Conservation (phyloP, 2,329 filamentous ascomycete genomes). For the Aspergillus sp. region DNA sequence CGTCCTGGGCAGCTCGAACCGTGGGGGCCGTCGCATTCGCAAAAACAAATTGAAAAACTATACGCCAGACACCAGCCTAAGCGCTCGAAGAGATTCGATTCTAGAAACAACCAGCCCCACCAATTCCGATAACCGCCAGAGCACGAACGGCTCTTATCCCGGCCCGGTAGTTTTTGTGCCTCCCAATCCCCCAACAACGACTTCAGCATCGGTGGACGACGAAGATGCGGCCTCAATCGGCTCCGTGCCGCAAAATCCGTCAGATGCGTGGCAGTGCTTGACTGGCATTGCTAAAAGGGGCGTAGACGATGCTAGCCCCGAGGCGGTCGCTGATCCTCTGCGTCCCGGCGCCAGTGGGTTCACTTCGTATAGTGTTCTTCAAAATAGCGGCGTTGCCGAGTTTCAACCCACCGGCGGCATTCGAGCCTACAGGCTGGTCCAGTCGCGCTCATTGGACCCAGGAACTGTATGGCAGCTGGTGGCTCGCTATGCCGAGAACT, state of each 20-base stretch:
- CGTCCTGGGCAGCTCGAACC: conserved; percentile 59
- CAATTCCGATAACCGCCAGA: conserved; percentile 26
- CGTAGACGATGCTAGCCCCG: conserved; percentile 22
- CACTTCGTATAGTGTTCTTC: conserved; percentile 25
- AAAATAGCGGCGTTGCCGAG: conserved; percentile 26
- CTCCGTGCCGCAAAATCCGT: conserved; percentile 47
- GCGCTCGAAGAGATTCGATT: conserved; percentile 28
- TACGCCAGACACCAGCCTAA: conserved; percentile 24
- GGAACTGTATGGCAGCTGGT: conserved; percentile 54
- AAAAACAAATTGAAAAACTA: conserved; percentile 49
- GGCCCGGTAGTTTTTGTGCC: conserved; percentile 35
- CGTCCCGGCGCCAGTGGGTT: conserved; percentile 24
- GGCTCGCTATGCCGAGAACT: conserved; percentile 62
- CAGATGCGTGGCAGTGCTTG: conserved; percentile 50
- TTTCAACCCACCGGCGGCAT: conserved; percentile 35
- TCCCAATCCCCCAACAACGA: conserved; percentile 30
- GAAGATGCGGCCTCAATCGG: conserved; percentile 43
- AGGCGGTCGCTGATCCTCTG: conserved; percentile 23
- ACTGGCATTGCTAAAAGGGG: conserved; percentile 45
- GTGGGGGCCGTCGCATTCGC: conserved; percentile 58
- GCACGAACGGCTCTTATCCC: conserved; percentile 30
- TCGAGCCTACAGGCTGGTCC: conserved; percentile 43
- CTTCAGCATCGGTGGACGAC: conserved; percentile 32
- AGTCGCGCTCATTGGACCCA: conserved; percentile 47
- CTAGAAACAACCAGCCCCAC: conserved; percentile 24